Evolutionary conservation across 2,329 filamentous ascomycete genomes (phyloP).

Genomic region (Apiospora marii): DNA sequence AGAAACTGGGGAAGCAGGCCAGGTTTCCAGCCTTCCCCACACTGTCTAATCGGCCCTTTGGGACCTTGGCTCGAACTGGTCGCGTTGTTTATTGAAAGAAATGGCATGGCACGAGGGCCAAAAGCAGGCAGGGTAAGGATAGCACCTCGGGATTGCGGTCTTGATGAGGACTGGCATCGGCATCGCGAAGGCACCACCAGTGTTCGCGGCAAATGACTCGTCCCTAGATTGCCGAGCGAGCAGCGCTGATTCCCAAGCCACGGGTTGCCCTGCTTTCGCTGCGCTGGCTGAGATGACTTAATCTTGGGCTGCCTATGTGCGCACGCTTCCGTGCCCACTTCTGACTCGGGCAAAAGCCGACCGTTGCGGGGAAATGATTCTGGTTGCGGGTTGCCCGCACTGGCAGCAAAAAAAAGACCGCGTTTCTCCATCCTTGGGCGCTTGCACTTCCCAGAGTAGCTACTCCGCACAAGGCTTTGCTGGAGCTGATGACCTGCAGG

Average conservation of each 20-base stretch:
- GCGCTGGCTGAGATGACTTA: background rate
- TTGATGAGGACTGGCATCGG: slow-evolving; percentile 5
- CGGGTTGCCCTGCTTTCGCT: background rate
- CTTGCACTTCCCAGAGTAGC: background rate
- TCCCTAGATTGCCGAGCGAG: background rate
- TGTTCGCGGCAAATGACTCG: slow-evolving; percentile 13
- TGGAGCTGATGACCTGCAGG: slow-evolving; percentile 2
- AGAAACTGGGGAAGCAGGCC: slow-evolving; percentile 19
- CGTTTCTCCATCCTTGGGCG: background rate
- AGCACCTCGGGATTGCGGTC: background rate
- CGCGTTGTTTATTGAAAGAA: background rate
- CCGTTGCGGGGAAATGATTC: background rate
- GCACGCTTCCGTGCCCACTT: background rate
- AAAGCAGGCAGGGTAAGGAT: background rate
- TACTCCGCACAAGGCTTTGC: slow-evolving; percentile 19
- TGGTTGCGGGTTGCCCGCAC: slow-evolving; percentile 10
- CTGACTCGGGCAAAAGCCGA: slow-evolving; percentile 9
- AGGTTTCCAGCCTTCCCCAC: slow-evolving; percentile 14
- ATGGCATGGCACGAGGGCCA: background rate
- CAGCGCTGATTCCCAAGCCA: background rate
- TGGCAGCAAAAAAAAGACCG: background rate
- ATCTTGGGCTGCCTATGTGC: background rate
- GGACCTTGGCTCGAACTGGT: background rate
- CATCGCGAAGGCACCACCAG: background rate
- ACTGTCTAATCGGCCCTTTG: slow-evolving; percentile 20